Percentiles rank a stretch among this genome's conserved stretches.
phyloP scores from a whole-genome alignment of 139 green algal species.

The Desmodesmus armatus region DNA sequence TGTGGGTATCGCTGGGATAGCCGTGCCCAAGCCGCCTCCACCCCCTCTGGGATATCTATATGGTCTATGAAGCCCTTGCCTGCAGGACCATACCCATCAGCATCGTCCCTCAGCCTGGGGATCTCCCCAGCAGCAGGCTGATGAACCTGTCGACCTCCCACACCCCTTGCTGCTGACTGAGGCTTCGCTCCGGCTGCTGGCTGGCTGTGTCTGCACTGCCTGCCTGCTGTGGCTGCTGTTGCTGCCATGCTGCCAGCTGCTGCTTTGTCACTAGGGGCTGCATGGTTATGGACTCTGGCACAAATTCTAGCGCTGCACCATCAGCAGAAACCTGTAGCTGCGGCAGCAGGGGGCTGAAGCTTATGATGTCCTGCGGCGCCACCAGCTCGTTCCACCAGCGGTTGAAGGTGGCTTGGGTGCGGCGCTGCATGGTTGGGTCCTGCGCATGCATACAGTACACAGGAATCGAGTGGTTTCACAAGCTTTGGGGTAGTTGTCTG shows the following conservation, averaged over 20 bases:
- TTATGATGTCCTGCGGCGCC: neutral
- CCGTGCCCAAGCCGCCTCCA: slow-evolving; percentile 9
- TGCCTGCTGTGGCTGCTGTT: neutral
- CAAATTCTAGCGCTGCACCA: neutral
- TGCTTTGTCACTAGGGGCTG: neutral
- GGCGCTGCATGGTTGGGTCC: slow-evolving; percentile 44
- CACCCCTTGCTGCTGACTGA: neutral
- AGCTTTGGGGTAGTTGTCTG: too few species aligned
- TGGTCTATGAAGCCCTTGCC: slow-evolving; percentile 41
- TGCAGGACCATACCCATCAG: slow-evolving; percentile 23
- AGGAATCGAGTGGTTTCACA: neutral
- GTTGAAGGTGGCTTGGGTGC: slow-evolving; percentile 39
- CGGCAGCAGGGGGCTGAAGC: slow-evolving; percentile 33
- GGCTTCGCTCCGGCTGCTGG: neutral
- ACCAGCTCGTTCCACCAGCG: neutral
- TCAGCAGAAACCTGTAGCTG: neutral
- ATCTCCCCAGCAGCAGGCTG: slow-evolving; percentile 37
- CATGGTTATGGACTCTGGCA: slow-evolving; percentile 11
- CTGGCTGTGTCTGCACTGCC: neutral
- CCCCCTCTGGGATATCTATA: slow-evolving; percentile 36
- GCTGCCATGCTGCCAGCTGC: slow-evolving; percentile 13
- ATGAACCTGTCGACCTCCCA: slow-evolving; percentile 33
- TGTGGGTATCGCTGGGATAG: slow-evolving; percentile 20
- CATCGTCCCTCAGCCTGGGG: slow-evolving; percentile 12
- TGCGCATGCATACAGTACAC: neutral